Base-by-base conservation (phyloP, 169 alveolate genomes). In the Plasmodium reichenowi region DNA sequence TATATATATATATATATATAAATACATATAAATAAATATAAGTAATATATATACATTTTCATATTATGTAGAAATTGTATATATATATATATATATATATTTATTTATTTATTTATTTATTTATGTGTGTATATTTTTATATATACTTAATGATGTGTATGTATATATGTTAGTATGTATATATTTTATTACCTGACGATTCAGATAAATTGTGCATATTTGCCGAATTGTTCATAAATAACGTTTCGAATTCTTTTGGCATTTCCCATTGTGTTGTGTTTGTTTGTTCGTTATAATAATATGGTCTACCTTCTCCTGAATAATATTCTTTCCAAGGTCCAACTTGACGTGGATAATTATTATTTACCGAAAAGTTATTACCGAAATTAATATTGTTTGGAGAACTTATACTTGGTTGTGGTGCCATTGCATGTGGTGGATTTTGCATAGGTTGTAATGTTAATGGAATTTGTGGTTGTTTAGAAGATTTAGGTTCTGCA, bases 211-310 rank as follows among this genome's bases (percentile, higher is more conserved):
- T 88, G 43, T 72, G 91, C 70, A 76, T 88, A 52, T 60, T 89
- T 26, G 59, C 89, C 6, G 91, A n/a, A 67, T 13, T 43, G 48
- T 72, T 62, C 91, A 68, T 68, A 52, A 59, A 63, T 29, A 64
- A 72, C 22, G 74, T 88, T 45, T 93, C 96, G 56, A 97, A 93
- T 54, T 97, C 98, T 52, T 95, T 93, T 20, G 98, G 98, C 91
- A 92, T 89, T 88, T 96, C 98, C 98, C 98, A 97, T 68, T 96
- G 98, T 0, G 98, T 96, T 45, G 94, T 89, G 59, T 95, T 95
- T 6, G 97, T 94, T 66, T 94, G 95, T 66, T 94, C 97, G 85
- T 95, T 95, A 91, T 94, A 94, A 73, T 93, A 95, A 88, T 95
- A 95, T 12, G 97, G 97, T 32, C 94, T 88, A 59, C 98, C 98